Percentiles rank a stretch among this genome's conserved stretches.
These are phyloP conservation scores for Boletus rubroflammeus DNA, from an alignment of 768 basidiomycete species.

Conservation along the genomic window DNA sequence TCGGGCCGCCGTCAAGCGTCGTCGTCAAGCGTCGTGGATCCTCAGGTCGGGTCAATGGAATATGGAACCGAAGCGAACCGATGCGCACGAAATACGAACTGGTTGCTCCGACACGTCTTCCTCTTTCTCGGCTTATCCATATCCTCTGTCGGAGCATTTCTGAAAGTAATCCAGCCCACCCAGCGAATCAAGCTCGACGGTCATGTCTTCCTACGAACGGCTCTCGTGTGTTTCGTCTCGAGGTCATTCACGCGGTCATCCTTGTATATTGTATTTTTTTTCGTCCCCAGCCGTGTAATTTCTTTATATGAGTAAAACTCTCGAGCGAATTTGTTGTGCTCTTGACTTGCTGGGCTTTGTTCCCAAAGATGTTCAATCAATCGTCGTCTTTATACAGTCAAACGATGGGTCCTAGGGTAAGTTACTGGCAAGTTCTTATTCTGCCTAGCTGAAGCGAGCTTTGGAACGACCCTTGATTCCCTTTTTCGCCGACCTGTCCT, in stretches of 20 bases:
- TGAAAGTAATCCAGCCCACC: neutral
- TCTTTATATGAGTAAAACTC: neutral
- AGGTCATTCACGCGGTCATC: neutral
- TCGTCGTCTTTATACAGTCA: too few relatives aligned
- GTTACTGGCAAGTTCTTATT: too few relatives aligned
- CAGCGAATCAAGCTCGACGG: neutral
- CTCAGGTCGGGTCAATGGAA: constrained; percentile 20
- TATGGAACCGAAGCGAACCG: constrained; percentile 12
- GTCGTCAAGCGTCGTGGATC: constrained; percentile 27
- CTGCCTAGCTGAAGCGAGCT: too few relatives aligned
- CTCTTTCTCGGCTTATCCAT: constrained; percentile 15
- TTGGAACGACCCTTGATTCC: too few relatives aligned
- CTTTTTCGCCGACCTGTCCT: too few relatives aligned
- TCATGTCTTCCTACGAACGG: neutral
- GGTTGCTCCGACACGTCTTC: constrained; percentile 15
- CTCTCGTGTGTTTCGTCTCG: neutral
- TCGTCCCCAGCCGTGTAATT: neutral
- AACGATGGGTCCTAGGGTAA: too few relatives aligned
- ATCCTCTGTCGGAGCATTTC: constrained; percentile 17
- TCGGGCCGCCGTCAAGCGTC: constrained; percentile 17
- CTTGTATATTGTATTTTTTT: neutral
- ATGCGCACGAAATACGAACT: constrained; percentile 5
- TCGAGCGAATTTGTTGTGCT: neutral
- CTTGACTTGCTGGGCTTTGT: neutral
- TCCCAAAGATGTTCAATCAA: neutral